phyloP scores from a whole-genome alignment of 2,329 filamentous ascomycete genomes.

The Aschersonia sp. region DNA sequence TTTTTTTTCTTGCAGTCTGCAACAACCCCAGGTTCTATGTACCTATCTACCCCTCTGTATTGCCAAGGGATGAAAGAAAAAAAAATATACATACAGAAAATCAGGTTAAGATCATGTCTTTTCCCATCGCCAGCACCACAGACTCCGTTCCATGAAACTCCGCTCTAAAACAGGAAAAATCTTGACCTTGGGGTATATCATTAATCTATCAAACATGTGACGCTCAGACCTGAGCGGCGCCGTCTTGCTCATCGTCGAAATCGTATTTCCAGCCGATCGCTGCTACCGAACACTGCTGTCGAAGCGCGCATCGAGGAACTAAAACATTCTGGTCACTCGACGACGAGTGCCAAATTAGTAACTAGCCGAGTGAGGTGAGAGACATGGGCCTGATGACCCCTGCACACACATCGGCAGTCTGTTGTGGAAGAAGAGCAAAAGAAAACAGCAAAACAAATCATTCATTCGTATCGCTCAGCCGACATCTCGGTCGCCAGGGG shows the following conservation, averaged over 20 bases:
- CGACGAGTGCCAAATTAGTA: conserved; percentile 6
- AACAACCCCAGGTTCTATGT: conserved; percentile 5
- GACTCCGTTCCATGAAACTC: not conserved
- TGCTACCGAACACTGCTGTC: not conserved
- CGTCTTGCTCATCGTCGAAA: conserved; percentile 1
- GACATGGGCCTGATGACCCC: conserved; percentile 1
- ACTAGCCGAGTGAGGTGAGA: not conserved
- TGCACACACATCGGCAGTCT: not conserved
- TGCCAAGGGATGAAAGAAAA: conserved; percentile 5
- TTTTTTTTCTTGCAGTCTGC: not conserved
- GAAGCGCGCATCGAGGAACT: conserved; percentile 6
- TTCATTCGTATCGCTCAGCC: conserved; percentile 10
- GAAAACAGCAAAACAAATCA: not conserved
- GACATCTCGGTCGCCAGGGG: conserved; percentile 15
- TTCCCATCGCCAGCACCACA: conserved; percentile 1
- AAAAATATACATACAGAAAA: conserved; percentile 4
- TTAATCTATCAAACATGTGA: not conserved
- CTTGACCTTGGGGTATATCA: not conserved
- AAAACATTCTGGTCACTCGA: conserved; percentile 6
- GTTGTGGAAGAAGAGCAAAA: not conserved
- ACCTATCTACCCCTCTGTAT: conserved; percentile 8
- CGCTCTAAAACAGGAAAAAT: not conserved
- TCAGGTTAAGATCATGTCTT: conserved; percentile 3
- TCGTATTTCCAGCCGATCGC: conserved; percentile 3
- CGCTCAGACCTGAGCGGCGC: not conserved